Conservation (phyloP, 495 filamentous ascomycete genomes). For the Penicillium herquei region DNA sequence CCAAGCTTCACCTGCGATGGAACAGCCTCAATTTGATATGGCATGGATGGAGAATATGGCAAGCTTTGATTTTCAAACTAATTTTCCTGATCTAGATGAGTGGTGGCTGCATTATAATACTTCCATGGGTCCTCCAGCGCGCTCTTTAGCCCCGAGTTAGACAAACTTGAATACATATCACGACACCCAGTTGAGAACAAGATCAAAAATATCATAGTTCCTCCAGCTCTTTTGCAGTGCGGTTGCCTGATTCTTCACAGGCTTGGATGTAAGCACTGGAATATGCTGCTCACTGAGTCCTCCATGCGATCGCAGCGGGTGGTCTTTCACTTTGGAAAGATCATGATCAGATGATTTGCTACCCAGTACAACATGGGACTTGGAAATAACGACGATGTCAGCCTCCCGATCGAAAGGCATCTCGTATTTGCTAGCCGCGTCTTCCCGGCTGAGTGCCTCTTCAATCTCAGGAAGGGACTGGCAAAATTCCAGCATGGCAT, state of each 20-base stretch:
- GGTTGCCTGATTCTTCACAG: not conserved
- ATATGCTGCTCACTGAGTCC: slow-evolving; percentile 32
- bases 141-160: no score
- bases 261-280: slow-evolving; percentile 29
- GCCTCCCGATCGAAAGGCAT: slow-evolving; percentile 36
- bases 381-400: slow-evolving; percentile 32
- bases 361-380: slow-evolving; percentile 29
- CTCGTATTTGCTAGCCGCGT: slow-evolving; percentile 28
- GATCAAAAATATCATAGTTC: slow-evolving; percentile 36
- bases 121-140: slow-evolving; percentile 7
- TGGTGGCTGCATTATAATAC: slow-evolving; percentile 26
- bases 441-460: slow-evolving; percentile 21
- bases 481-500: slow-evolving; percentile 14
- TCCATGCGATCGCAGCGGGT: slow-evolving; percentile 34
- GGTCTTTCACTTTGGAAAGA: slow-evolving; percentile 25
- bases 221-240: slow-evolving; percentile 18
- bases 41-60: slow-evolving; percentile 33
- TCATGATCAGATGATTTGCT: slow-evolving; percentile 28
- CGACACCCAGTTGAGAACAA: slow-evolving; percentile 25
- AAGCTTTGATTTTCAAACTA: slow-evolving; percentile 31
- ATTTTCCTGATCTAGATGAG: slow-evolving; percentile 26
- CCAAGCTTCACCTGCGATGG: slow-evolving; percentile 13
- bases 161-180: no score
- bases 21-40: slow-evolving; percentile 18
- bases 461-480: slow-evolving; percentile 28